Base-by-base conservation (phyloP, 305 asterid species). In the Fraxinus floribunda region DNA sequence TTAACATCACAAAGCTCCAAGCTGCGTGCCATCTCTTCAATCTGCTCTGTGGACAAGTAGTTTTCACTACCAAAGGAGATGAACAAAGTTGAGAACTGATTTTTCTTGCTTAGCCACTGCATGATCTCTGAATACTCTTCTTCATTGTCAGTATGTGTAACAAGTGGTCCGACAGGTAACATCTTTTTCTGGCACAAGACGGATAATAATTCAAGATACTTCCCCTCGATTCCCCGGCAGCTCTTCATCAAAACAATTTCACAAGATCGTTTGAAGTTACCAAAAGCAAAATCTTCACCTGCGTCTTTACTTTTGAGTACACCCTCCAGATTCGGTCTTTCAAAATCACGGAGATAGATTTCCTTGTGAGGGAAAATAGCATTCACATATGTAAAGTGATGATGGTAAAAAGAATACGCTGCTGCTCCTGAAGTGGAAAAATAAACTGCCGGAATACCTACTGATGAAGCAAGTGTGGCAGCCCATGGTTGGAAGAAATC, bases 1-100 rank as follows among this genome's bases (percentile, higher is more conserved):
- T 85, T 85, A 1, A 78, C 83, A 5, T 79, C 39, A 36, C 79
- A 78, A 1, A 87, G 64, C 41, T 83, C 85, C 0, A 87, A 55
- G 62, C 84, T 85, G 46, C 68, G 75, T 36, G 84, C 86, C 16
- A 87, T 79, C 11, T 86, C 89, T 1, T 60, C 36, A 22, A 88
- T 81, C 77, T 88, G 86, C 1, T 29, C 3, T 29, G 3, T 29
- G 1, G 87, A 79, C 57, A 88, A 29, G 80, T 84, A 86, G 60
- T 84, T 77, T 32, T 88, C 90, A 10, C 89, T 88, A 3, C 89
- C 89, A n/a, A 88, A 84, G 9, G 88, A 88, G 16, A 86, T 78
- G 64, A 77, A 86, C 24, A 84, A 44, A 0, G 86, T 88, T 0
- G 90, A 88, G 11, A 11, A 15, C 18, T 16, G 76, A 1, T 10